These are phyloP conservation scores for Trapa incisa DNA, from an alignment of 345 rosid genomes.

Conservation along the genomic window DNA sequence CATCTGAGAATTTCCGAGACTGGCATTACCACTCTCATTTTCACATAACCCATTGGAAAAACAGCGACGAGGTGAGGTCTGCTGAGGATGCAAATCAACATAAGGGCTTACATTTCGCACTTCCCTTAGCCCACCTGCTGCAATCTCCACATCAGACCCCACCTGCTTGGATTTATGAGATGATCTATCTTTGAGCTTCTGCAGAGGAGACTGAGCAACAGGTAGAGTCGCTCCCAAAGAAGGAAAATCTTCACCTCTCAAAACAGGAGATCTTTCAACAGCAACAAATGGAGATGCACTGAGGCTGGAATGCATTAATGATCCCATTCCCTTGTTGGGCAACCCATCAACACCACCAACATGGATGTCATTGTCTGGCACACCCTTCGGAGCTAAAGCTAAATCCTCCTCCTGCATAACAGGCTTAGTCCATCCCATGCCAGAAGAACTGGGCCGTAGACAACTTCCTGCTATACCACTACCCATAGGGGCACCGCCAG, in stretches of 20 bases:
- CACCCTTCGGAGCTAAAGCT: constrained; percentile 8
- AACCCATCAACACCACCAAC: constrained; percentile 30
- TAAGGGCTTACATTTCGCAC: constrained; percentile 22
- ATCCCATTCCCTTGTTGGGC: constrained; percentile 27
- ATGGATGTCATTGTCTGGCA: constrained; percentile 21
- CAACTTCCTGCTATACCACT: constrained; percentile 65
- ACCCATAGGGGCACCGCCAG: constrained; percentile 45
- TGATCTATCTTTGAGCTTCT: constrained; percentile 65
- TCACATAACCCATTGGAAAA: constrained; percentile 26
- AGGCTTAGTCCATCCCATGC: constrained; percentile 91
- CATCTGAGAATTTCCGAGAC: constrained; percentile 23
- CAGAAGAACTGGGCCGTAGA: constrained; percentile 61
- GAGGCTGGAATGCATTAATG: constrained; percentile 31
- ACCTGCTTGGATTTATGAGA: constrained; percentile 57
- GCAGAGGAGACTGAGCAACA: constrained; percentile 30
- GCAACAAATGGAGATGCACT: constrained; percentile 22
- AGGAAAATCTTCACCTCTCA: constrained; percentile 96
- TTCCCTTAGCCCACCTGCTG: constrained; percentile 29
- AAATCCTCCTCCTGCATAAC: constrained; percentile 40
- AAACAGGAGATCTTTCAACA: constrained; percentile 47
- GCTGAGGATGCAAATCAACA: constrained; percentile 53
- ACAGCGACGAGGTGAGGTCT: constrained; percentile 22
- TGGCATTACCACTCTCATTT: constrained; percentile 20
- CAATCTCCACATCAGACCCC: constrained; percentile 21
- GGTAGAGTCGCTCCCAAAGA: constrained; percentile 73